A percentile compares a stretch with the other conserved stretches of the same genome.
Evolutionary conservation across 2,329 filamentous ascomycete genomes (phyloP).

Genomic region (Claviceps sp.): DNA sequence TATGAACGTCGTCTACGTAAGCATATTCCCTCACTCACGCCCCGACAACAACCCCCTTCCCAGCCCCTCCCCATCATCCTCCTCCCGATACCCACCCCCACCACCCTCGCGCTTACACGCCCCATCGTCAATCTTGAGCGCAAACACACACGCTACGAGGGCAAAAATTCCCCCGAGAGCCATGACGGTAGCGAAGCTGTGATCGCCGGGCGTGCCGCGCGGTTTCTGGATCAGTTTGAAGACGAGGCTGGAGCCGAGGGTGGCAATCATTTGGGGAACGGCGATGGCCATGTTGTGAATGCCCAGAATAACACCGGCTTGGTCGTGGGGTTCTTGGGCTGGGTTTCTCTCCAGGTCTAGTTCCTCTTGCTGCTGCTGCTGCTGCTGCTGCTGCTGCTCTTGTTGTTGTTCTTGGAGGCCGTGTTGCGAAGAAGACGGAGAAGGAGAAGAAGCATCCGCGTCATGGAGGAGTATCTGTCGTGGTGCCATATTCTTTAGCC

Average conservation of each 20-base stretch:
- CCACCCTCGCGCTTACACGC: slow-evolving; percentile 11
- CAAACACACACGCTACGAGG: slow-evolving; percentile 61
- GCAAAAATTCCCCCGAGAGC: slow-evolving; percentile 72
- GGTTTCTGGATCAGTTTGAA: slow-evolving; percentile 83
- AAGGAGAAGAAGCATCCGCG: not conserved
- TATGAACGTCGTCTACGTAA: too few species aligned
- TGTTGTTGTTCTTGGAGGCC: not conserved
- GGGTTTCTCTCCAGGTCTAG: slow-evolving; percentile 19
- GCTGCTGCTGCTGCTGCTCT: not conserved
- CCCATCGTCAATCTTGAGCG: slow-evolving; percentile 54
- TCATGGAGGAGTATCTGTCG: slow-evolving; percentile 4
- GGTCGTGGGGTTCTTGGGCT: slow-evolving; percentile 51
- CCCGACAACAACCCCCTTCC: slow-evolving; percentile 1
- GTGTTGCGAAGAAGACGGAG: not conserved
- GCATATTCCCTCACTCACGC: not conserved
- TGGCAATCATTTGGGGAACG: slow-evolving; percentile 82
- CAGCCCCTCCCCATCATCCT: slow-evolving; percentile 22
- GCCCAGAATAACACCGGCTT: slow-evolving; percentile 81
- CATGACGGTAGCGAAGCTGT: slow-evolving; percentile 76
- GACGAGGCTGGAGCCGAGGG: slow-evolving; percentile 68
- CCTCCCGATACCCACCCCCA: not conserved
- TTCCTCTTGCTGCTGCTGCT: slow-evolving; percentile 3
- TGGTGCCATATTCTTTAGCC: slow-evolving; percentile 12
- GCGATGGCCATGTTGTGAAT: slow-evolving; percentile 95
- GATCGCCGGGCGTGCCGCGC: slow-evolving; percentile 69